phyloP scores from a whole-genome alignment of 805 yeast species.

The Ogataea trehalophila region DNA sequence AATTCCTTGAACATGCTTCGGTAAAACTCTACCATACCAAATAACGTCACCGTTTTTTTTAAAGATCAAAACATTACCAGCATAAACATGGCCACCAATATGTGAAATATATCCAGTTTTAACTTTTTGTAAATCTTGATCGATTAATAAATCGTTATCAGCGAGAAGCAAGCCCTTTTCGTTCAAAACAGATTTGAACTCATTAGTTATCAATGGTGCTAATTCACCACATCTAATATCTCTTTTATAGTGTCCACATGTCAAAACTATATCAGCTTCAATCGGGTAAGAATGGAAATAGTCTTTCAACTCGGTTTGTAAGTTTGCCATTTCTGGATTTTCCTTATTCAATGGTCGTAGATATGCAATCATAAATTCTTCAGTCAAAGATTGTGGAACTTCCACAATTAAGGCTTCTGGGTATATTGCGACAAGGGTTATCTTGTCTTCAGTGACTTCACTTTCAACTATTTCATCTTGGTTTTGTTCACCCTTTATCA shows the following conservation, averaged over 20 bases:
- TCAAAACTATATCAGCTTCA: constrained; percentile 36
- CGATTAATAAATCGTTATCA: constrained; percentile 16
- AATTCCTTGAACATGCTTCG: constrained; percentile 62
- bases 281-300: constrained; percentile 12
- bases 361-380: constrained; percentile 38
- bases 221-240: constrained; percentile 63
- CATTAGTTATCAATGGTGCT: constrained; percentile 54
- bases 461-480: background rate
- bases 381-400: constrained; percentile 25
- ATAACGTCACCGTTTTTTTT: constrained; percentile 39
- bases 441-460: too few relatives aligned
- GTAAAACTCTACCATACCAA: constrained; percentile 78
- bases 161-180: constrained; percentile 27
- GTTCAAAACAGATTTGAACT: constrained; percentile 41
- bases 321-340: constrained; percentile 3
- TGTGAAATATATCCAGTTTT: constrained; percentile 61
- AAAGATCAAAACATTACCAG: constrained; percentile 71
- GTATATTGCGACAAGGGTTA: constrained; percentile 32
- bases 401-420: constrained; percentile 49
- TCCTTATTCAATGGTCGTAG: constrained; percentile 32
- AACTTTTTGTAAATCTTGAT: constrained; percentile 2
- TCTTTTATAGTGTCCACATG: constrained; percentile 63
- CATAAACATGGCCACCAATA: constrained; percentile 82
- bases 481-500: too few relatives aligned
- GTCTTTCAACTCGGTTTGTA: constrained; percentile 4